Percentiles rank a stretch among this genome's conserved stretches.
phyloP scores from a whole-genome alignment of 2,329 filamentous ascomycete species.

The Penicillium janthinellum region DNA sequence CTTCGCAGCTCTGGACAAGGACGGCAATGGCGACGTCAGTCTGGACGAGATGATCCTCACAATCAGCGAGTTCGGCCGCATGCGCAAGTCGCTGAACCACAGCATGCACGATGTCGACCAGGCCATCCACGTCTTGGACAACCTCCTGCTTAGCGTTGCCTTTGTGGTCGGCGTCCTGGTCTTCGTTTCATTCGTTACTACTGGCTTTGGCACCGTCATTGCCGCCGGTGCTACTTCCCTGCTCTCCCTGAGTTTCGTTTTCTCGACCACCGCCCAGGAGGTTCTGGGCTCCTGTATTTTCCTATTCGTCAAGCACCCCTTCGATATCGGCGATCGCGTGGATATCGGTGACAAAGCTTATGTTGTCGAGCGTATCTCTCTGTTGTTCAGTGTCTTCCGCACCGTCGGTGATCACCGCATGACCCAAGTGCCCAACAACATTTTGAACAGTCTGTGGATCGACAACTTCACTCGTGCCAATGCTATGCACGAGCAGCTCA shows the following conservation, averaged over 20 bases:
- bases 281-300: slow-evolving; percentile 98
- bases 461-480: slow-evolving; percentile 91
- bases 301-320: slow-evolving; percentile 97
- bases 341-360: slow-evolving; percentile 72
- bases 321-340: slow-evolving; percentile 91
- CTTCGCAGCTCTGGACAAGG: slow-evolving; percentile 77
- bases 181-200: slow-evolving; percentile 88
- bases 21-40: slow-evolving; percentile 91
- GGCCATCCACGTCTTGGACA: slow-evolving; percentile 87
- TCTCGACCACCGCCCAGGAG: slow-evolving; percentile 88
- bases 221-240: slow-evolving; percentile 89
- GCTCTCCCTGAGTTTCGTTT: slow-evolving; percentile 95
- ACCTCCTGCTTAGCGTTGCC: slow-evolving; percentile 78
- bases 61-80: slow-evolving; percentile 78
- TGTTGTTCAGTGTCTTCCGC: slow-evolving; percentile 90
- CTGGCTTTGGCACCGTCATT: slow-evolving; percentile 79
- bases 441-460: slow-evolving; percentile 89
- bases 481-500: slow-evolving; percentile 84
- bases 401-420: slow-evolving; percentile 79
- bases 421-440: slow-evolving; percentile 83
- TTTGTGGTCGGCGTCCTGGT: slow-evolving; percentile 79
- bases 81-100: slow-evolving; percentile 83
- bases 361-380: slow-evolving; percentile 88
- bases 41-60: slow-evolving; percentile 94
- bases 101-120: slow-evolving; percentile 98